Evolutionary conservation across 805 yeast species (phyloP).

Genomic region (Tanozyma kutaoensis): DNA sequence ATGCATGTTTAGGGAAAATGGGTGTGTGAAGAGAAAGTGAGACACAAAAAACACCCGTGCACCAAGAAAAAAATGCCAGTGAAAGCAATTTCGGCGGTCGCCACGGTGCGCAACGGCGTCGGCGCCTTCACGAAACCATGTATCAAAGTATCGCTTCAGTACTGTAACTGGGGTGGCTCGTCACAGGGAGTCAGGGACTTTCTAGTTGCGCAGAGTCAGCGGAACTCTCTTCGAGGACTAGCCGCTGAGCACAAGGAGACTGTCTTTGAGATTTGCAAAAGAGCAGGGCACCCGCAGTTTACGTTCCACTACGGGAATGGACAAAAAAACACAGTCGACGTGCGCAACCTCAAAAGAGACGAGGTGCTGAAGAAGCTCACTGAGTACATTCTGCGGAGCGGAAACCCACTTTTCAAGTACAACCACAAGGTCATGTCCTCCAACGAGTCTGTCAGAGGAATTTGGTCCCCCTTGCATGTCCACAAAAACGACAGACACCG

Average conservation of each 20-base stretch:
- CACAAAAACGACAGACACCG: constrained; percentile 26
- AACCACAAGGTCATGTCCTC: constrained; percentile 65
- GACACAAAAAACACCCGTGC: too few species aligned
- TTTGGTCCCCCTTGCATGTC: constrained; percentile 94
- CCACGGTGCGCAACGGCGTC: constrained; percentile 62
- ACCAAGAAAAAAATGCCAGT: too few species aligned
- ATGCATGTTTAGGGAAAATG: too few species aligned
- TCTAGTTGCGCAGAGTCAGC: constrained; percentile 3
- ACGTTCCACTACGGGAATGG: constrained; percentile 24
- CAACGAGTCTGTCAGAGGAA: constrained; percentile 83
- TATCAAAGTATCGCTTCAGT: constrained; percentile 59
- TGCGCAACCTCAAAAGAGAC: constrained; percentile 53
- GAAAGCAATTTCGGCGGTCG: constrained; percentile 42
- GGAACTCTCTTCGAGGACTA: constrained; percentile 42
- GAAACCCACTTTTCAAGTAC: constrained; percentile 27
- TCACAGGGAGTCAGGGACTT: constrained; percentile 61
- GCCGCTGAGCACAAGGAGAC: constrained; percentile 54
- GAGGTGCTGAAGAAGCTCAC: constrained; percentile 54
- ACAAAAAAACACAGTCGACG: constrained; percentile 40
- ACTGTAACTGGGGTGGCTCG: constrained; percentile 94
- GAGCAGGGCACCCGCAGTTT: constrained; percentile 72
- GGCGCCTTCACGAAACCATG: constrained; percentile 70
- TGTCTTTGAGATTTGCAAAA: constrained; percentile 56
- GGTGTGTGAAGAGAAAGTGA: too few species aligned
- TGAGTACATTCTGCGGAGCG: constrained; percentile 43